Conservation (phyloP, 2,329 filamentous ascomycete species). For the Colletotrichum abscissum region DNA sequence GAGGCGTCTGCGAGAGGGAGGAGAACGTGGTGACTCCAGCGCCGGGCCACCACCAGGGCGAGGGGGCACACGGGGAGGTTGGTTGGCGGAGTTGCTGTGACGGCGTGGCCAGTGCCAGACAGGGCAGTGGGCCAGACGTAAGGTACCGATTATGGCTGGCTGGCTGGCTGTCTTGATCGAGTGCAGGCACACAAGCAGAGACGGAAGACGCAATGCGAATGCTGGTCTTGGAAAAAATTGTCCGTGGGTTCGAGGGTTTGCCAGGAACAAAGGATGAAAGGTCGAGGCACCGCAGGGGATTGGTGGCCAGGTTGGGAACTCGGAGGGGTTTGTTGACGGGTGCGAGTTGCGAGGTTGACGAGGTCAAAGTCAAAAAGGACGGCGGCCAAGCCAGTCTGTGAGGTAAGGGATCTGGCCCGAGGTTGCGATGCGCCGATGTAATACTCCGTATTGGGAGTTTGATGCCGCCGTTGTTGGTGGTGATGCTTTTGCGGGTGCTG, state of each 20-base stretch:
- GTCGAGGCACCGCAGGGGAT: conserved; percentile 14
- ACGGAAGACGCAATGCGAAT: background rate
- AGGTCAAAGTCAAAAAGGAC: conserved; percentile 28
- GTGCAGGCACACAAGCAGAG: background rate
- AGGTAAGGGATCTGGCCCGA: background rate
- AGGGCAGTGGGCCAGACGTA: conserved; percentile 17
- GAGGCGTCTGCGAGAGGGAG: conserved; percentile 15
- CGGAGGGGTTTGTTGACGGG: background rate
- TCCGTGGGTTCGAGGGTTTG: conserved; percentile 16
- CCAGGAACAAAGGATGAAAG: conserved; percentile 31
- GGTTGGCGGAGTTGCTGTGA: conserved; percentile 24
- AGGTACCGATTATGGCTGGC: conserved; percentile 32
- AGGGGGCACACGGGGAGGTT: conserved; percentile 7
- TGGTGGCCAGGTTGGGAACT: conserved; percentile 16
- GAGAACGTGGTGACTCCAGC: conserved; percentile 16
- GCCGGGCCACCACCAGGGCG: background rate
- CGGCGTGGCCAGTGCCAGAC: conserved; percentile 10
- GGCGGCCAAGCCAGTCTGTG: conserved; percentile 13
- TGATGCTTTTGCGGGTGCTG: background rate
- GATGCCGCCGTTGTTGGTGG: background rate
- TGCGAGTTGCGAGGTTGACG: conserved; percentile 4
- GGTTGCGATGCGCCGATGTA: conserved; percentile 1
- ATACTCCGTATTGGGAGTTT: too few species aligned
- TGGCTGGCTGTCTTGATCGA: conserved; percentile 14
- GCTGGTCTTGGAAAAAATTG: conserved; percentile 3